Percentiles rank a stretch among this genome's conserved stretches.
Evolutionary conservation across 768 basidiomycete genomes (phyloP).

Genomic region (Suillus plorans): DNA sequence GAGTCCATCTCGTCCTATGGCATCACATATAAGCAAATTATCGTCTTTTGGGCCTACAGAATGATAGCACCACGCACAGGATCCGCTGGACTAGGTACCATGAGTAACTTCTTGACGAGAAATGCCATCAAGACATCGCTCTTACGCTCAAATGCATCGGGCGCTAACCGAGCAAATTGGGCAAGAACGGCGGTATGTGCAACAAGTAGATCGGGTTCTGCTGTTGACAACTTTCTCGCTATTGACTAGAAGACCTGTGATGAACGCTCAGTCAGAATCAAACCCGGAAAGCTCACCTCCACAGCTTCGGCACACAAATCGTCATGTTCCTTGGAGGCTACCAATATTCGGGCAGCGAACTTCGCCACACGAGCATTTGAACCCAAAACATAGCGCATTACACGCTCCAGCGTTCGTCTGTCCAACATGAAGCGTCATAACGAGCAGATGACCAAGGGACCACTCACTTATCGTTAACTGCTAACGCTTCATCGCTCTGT

Average conservation of each 20-base stretch:
- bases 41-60: not conserved
- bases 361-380: constrained; percentile 72
- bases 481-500: constrained; percentile 55
- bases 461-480: constrained; percentile 67
- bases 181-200: constrained; percentile 71
- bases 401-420: constrained; percentile 68
- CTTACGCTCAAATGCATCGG: constrained; percentile 73
- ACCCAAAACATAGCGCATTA: constrained; percentile 57
- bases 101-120: constrained; percentile 68
- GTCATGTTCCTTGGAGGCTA: constrained; percentile 53
- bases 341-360: constrained; percentile 77
- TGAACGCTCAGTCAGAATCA: not conserved
- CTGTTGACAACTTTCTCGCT: constrained; percentile 47
- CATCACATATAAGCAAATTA: not conserved
- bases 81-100: constrained; percentile 49
- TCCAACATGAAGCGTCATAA: constrained; percentile 5
- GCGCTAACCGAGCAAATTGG: constrained; percentile 68
- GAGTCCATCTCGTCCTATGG: constrained; percentile 55
- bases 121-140: constrained; percentile 75
- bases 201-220: constrained; percentile 51
- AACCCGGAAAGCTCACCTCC: constrained; percentile 47
- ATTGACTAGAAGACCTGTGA: constrained; percentile 47
- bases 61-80: constrained; percentile 37
- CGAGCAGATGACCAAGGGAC: not conserved
- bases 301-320: constrained; percentile 55